Base-by-base conservation (phyloP, 2,329 filamentous ascomycete genomes). In the Aspergillus candidus region DNA sequence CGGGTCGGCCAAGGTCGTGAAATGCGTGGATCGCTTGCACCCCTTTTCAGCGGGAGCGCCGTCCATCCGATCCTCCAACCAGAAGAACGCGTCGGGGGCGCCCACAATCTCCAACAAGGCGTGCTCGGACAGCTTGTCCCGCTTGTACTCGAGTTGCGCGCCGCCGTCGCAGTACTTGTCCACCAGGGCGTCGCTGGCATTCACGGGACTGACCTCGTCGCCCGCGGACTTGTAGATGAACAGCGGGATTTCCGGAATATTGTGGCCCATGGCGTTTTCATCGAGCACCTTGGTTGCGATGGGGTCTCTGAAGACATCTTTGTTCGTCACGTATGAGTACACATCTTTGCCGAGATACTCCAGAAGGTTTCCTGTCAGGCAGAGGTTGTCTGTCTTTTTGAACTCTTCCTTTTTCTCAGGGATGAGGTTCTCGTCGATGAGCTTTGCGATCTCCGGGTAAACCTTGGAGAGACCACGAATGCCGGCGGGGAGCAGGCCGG, bases 141-240 rank as follows among this genome's bases (percentile, higher is more conserved):
- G 61, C 39, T 71, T 61, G 44, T 73, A 76, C 2, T 62, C 55
- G 6, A 77, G 67, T 3, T 65, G 65, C 0, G 63, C 70, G 3
- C 69, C 70, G 4, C 53, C 58, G 0, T 42, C 48, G 43, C 73
- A 77, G 43, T 72, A 75, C 11, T 56, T 51, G 0, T 61, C 41
- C 0, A 75, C 64, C 13, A 76, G 51, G 0, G 47, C 59, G 41
- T 78, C 73, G 3, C 70, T 75, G 27, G 72, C 68, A 4, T 51
- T 58, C 3, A 74, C 59, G 3, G 63, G 59, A 6, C 66, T 71
- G 39, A 74, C 58, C 41, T 76, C 68, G 32, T 79, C 75, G 2
- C 54, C 46, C 13, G 71, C 65, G 0, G 73, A 70, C 48, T 78
- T 77, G 56, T 78, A 77, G 3, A 74, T 54, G 47, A 73, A 73